Base-by-base conservation (phyloP, 306 rosid genomes). In the Astragalus glycyphyllos region DNA sequence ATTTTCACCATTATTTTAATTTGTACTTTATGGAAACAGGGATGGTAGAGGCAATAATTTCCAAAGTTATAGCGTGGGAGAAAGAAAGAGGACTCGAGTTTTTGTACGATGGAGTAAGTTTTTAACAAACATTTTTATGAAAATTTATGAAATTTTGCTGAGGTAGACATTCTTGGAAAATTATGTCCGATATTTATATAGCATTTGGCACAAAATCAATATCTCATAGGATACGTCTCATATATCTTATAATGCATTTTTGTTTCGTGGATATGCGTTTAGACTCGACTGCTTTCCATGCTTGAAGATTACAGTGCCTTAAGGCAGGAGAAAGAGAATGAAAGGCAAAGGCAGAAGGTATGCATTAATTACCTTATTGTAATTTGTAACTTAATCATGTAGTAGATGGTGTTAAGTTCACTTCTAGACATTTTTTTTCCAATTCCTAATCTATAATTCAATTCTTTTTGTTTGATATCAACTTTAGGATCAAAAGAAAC, bases 251-350 rank as follows among this genome's bases (percentile, higher is more conserved):
- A 11, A 38, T 68, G 10, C 16, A 49, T 42, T 11, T 53, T 44
- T 46, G 26, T 58, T 61, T 41, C 55, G 51, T 74, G 61, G 59
- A 53, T 67, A n/a, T 67, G 58, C 53, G 5, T 75, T 45, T 53
- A 92, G 97, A 79, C 65, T 34, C 83, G 79, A 14, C 79, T 92
- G 20, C 85, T 85, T 41, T 70, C 77, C 31, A 82, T 89, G 89
- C 87, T 89, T 70, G 89, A 84, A 61, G 82, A 83, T 63, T 86
- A 83, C 78, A 73, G 41, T 62, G 71, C 59, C 55, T 74, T 83
- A 35, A 84, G 88, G 82, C 85, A 79, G 66, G 87, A 87, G 83
- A 92, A 86, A 81, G 96, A 89, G 77, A 85, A 77, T 56, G 94
- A 89, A 79, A 82, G 44, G 69, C 96, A 79, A 58, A 84, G 86